Evolutionary conservation across 2,329 filamentous ascomycete species (phyloP), one percentile per base, ranked within the genome.

Genomic region (Zalaria sp.): DNA sequence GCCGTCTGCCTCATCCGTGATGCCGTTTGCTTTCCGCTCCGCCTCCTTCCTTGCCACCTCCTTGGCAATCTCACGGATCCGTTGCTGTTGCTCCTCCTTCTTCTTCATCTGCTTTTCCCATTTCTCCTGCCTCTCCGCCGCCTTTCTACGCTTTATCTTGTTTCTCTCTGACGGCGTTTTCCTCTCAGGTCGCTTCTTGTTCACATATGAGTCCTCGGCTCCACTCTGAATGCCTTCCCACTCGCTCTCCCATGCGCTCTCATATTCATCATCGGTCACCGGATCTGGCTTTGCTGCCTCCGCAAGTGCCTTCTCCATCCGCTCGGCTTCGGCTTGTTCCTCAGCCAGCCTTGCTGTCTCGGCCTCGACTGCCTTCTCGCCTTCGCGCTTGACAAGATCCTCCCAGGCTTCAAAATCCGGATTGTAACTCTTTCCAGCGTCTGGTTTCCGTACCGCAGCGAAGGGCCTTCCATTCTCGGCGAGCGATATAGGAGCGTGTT

Each of bases 201-300:
- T 79, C 41, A 78, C 63, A 56, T 73, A 67, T 47, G 42, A 40
- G n/a, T 84, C 81, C 51, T 86, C 81, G 10, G 58, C 57, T 39
- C 59, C 59, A 45, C 64, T 68, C 34, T 59, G 53, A 45, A 69
- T 66, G 6, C 73, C 75, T 43, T 85, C 74, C 57, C 73, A 74
- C 51, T 79, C 87, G 57, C 85, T 94, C 65, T 94, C 89, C 86
- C 87, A 95, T 9, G 84, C 87, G 37, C 83, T 91, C 57, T 94
- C 88, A 53, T 89, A 83, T 45, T 93, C 86, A 9, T 60, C 69
- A 77, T 89, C 58, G 77, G 75, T 47, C 54, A 84, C 79, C 0
- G 79, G 80, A 10, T 83, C 83, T 39, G 87, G 81, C 2, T 82
- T 79, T 51, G 83, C 75, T 2, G 81, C 83, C 11, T 81, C 79